Evolutionary conservation across 1,284 basidiomycete genomes (phyloP), one percentile per base, ranked within the genome.

Genomic region (Austroboletus rostrupii): DNA sequence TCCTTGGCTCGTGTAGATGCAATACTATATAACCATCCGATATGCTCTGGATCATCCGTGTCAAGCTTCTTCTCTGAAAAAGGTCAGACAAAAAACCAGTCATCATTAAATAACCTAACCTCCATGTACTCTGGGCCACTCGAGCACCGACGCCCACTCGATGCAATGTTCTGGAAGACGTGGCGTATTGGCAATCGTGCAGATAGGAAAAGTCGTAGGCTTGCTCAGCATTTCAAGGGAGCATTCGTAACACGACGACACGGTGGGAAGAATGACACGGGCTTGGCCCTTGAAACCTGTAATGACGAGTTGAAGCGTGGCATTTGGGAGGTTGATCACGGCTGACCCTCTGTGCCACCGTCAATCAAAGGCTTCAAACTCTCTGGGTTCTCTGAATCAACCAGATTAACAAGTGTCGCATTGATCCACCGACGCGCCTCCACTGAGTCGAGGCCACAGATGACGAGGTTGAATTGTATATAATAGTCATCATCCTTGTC

Each of bases 341-440:
- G 26, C 70, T 31, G 52, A 86, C 96, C 97, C 81, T 99, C 97
- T 1, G 97, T 99, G 39, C 97, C 97, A 32, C 97, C 97, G 64
- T 99, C 97, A 61, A 99, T 97, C 37, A 99, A 78, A n/a, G 97
- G 97, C 65, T 98, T 99, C 63, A 98, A 66, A 58, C 90, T 93
- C 60, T 98, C 93, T 33, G 90, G 90, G 59, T 90, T 87, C 48
- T 94, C 90, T 21, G 85, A 77, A 66, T 97, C 93, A 8, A 97
- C 94, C 66, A 99, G 80, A 61, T 92, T 89, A 26, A 98, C 93
- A 16, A 99, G 81, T 13, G 94, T 99, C 1, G 95, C 94, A 64
- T 97, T 99, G 70, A 99, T 99, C 97, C 97, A 99, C 53, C 97
- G 81, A 32, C 97, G 82, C 5, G 97, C 97, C 68, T 95, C 90